Evolutionary conservation across 345 rosid species (phyloP), one percentile per base, ranked within the genome.

Genomic region (Moricandia moricandioides): DNA sequence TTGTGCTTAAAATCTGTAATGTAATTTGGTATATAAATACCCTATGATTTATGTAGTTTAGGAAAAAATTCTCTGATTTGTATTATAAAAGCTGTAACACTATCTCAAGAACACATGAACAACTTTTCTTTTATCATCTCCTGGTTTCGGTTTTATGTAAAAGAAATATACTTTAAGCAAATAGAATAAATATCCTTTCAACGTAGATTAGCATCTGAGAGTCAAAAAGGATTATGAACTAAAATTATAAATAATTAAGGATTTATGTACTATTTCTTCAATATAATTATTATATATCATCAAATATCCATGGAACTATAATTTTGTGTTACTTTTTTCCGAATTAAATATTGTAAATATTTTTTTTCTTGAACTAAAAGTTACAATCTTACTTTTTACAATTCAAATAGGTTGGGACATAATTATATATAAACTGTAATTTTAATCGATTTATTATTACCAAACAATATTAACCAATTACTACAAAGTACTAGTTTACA

Each of bases 401-500:
- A n/a, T n/a, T n/a, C n/a, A n/a, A n/a, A n/a, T n/a, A n/a, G n/a
- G n/a, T n/a, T n/a, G n/a, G n/a, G n/a, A n/a, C n/a, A n/a, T n/a
- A n/a, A n/a, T n/a, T n/a, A n/a, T n/a, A n/a, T n/a, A n/a, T n/a
- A n/a, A n/a, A n/a, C n/a, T n/a, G n/a, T n/a, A n/a, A n/a, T n/a
- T n/a, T n/a, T n/a, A n/a, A n/a, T n/a, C n/a, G n/a, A n/a, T n/a
- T n/a, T n/a, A n/a, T n/a, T n/a, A n/a, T n/a, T n/a, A n/a, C n/a
- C n/a, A n/a, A n/a, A n/a, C n/a, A n/a, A n/a, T n/a, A n/a, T n/a
- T n/a, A n/a, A n/a, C n/a, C n/a, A n/a, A n/a, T n/a, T 10, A 71
- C 34, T 39, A 73, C 45, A n/a, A 27, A 55, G 2, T n/a, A n/a
- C 37, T 67, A 21, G 67, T 49, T 74, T 67, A 14, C 49, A 21